Evolutionary conservation across 2,329 filamentous ascomycete species (phyloP).

Genomic region (Mycosphaerella sp.): DNA sequence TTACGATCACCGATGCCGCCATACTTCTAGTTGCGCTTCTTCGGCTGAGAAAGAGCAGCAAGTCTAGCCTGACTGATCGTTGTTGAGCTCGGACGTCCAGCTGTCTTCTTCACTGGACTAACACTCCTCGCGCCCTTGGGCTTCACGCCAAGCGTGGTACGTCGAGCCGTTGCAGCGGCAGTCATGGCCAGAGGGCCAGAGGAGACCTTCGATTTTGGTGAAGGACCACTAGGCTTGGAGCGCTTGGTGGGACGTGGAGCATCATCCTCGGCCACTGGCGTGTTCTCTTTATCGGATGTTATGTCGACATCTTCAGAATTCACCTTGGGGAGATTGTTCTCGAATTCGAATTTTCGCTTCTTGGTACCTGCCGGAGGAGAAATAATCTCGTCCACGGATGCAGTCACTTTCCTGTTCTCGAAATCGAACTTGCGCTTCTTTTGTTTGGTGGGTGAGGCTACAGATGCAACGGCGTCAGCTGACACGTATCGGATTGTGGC

Average conservation of each 20-base stretch:
- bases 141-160: conserved; percentile 32
- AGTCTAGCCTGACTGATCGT: conserved; percentile 30
- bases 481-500: conserved; percentile 43
- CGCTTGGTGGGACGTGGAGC: conserved; percentile 29
- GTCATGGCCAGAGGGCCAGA: conserved; percentile 8
- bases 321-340: conserved; percentile 10
- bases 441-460: conserved; percentile 22
- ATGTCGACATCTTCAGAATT: conserved; percentile 14
- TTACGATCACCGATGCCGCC: neutral
- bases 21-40: conserved; percentile 19
- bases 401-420: conserved; percentile 25
- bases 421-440: conserved; percentile 44
- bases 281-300: conserved; percentile 42
- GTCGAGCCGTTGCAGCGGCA: conserved; percentile 18
- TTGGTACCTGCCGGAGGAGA: conserved; percentile 13
- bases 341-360: conserved; percentile 18
- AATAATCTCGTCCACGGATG: conserved; percentile 38
- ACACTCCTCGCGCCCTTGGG: conserved; percentile 27
- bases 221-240: conserved; percentile 16
- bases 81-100: conserved; percentile 15
- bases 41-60: conserved; percentile 32
- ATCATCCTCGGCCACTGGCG: conserved; percentile 24
- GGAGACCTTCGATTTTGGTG: conserved; percentile 5
- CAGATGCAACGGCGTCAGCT: conserved; percentile 26
- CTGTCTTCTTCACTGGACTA: conserved; percentile 19